Evolutionary conservation across 2,329 filamentous ascomycete species (phyloP), one percentile per base, ranked within the genome.

Genomic region (Scytalidium sp.): DNA sequence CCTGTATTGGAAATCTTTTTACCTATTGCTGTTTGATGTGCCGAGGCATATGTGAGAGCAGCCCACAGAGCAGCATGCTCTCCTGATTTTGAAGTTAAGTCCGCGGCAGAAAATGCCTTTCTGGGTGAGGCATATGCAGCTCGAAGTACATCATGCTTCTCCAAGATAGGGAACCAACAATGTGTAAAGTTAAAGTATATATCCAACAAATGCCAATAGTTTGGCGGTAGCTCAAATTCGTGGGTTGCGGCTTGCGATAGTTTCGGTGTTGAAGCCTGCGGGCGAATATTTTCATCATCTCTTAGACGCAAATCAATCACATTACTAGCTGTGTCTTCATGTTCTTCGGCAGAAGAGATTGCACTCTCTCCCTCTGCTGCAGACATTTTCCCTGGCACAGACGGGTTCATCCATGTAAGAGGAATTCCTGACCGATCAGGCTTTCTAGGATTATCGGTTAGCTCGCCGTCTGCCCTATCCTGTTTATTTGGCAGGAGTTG

Each of bases 131-230:
- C 25, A 29, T 44, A 51, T n/a, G 45, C 48, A 10, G 49, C 25
- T 20, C 46, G 25, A 19, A 51, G 29, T 22, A 51, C 19, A 47
- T 51, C 49, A 51, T 84, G 78, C 52, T 82, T 84, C 53, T 88
- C 82, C 10, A 85, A 72, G 27, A 90, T 81, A 0, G 87, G 87
- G 22, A 90, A 75, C 87, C 87, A 90, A 48, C 79, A 83, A 61
- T 90, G 84, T 0, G 83, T 87, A 57, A 87, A 88, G 1, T 84
- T 79, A 50, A 88, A 86, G 61, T 89, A 90, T 7, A 85, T 74
- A 53, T 89, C 84, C 27, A 90, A 68, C 7, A 90, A 72, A 27
- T 47, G 17, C 49, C 45, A 22, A 46, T 43, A 36, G 9, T 45
- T 23, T 10, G 19, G 19, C 13, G 43, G 43, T 5, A 45, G 25